A percentile compares a stretch with the other conserved stretches of the same genome.
phyloP scores from a whole-genome alignment of 176 grass and related monocot species.

The Bonia amplexicaulis region DNA sequence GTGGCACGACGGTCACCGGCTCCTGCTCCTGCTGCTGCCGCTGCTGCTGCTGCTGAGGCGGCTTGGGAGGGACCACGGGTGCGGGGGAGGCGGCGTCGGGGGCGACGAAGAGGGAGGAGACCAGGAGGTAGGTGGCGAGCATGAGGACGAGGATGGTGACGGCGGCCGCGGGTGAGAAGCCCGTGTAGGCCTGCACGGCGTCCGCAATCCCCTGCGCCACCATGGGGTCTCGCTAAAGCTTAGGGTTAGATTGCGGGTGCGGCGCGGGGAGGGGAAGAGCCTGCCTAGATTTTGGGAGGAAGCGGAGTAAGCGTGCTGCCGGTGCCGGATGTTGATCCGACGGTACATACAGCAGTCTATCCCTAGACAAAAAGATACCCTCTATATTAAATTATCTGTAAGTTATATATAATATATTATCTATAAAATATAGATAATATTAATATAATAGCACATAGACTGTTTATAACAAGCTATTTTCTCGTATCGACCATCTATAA shows the following conservation, averaged over 20 bases:
- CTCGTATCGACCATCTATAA: too few relatives aligned
- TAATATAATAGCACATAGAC: too few relatives aligned
- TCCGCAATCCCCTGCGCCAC: conserved; percentile 31
- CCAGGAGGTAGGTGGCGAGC: conserved; percentile 73
- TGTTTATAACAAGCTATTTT: too few relatives aligned
- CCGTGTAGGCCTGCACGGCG: conserved; percentile 66
- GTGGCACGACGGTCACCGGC: conserved; percentile 29
- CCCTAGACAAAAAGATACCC: too few relatives aligned
- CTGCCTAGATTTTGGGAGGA: neutral
- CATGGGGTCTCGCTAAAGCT: neutral
- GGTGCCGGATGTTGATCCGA: neutral
- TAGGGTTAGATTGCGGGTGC: neutral
- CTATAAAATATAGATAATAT: too few relatives aligned
- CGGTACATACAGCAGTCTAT: neutral
- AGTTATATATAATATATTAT: too few relatives aligned
- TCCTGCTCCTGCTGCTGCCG: neutral
- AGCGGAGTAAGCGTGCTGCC: neutral
- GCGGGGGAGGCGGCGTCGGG: conserved; percentile 13
- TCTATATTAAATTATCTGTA: too few relatives aligned
- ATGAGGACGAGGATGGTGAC: conserved; percentile 78
- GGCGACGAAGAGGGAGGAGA: conserved; percentile 66
- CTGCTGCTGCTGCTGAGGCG: conserved; percentile 1
- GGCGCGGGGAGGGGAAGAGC: neutral
- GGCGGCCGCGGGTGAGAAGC: conserved; percentile 72
- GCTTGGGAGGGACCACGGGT: neutral